A percentile compares a stretch with the other conserved stretches of the same genome.
phyloP scores from a whole-genome alignment of 2,329 filamentous ascomycete genomes.

The Hymenoscyphus fraxineus region DNA sequence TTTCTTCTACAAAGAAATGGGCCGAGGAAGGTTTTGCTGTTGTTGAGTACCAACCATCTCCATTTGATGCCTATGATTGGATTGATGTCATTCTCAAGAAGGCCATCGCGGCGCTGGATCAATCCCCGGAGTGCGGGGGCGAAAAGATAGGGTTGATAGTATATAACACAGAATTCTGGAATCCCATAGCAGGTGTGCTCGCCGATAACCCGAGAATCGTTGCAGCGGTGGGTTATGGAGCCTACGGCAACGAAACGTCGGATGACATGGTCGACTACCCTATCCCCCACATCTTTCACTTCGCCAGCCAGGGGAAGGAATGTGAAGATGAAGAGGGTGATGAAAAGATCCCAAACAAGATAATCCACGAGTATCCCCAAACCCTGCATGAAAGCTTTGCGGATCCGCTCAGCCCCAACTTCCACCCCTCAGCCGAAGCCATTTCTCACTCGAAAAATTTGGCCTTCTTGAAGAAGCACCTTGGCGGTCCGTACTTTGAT shows the following conservation, averaged over 20 bases:
- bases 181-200: not conserved
- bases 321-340: not conserved
- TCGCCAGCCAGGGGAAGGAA: conserved; percentile 3
- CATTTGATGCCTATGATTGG: not conserved
- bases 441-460: conserved; percentile 59
- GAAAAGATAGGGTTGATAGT: conserved; percentile 4
- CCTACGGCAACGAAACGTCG: not conserved
- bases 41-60: conserved; percentile 21
- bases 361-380: conserved; percentile 9
- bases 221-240: conserved; percentile 9
- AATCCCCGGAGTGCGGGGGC: conserved; percentile 5
- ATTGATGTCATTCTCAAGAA: conserved; percentile 9
- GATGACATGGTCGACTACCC: not conserved
- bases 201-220: conserved; percentile 3
- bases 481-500: conserved; percentile 66
- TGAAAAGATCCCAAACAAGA: not conserved
- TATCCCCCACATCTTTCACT: conserved; percentile 9
- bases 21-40: conserved; percentile 38
- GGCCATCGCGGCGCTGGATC: conserved; percentile 13
- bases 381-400: conserved; percentile 16
- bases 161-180: conserved; percentile 5
- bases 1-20: conserved; percentile 36
- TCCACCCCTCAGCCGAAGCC: conserved; percentile 44
- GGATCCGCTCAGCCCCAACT: conserved; percentile 8
- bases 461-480: conserved; percentile 58